Percentiles rank a stretch among this genome's conserved stretches.
Conservation (phyloP, 768 basidiomycete species). For the Termitomyces sp. region DNA sequence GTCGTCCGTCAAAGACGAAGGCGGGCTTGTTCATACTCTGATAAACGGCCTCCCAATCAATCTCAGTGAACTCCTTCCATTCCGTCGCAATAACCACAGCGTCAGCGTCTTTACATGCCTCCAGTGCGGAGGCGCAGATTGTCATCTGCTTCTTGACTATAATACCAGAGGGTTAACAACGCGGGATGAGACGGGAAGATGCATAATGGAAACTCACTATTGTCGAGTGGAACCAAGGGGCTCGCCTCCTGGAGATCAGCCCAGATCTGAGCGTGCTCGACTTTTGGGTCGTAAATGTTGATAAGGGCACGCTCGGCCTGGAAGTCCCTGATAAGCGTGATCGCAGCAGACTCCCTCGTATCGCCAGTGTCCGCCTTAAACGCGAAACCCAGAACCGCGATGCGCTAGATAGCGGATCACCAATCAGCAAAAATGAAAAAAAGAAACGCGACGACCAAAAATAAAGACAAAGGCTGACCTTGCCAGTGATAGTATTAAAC, state of each 20-base stretch:
- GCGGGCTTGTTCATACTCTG: constrained; percentile 95
- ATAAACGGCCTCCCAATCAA: constrained; percentile 90
- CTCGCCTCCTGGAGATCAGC: constrained; percentile 65
- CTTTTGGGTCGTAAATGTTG: constrained; percentile 91
- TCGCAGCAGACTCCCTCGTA: constrained; percentile 95
- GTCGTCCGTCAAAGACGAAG: constrained; percentile 92
- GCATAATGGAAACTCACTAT: constrained; percentile 49
- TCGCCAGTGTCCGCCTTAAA: constrained; percentile 99
- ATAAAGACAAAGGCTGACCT: constrained; percentile 46
- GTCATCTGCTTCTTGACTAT: constrained; percentile 87
- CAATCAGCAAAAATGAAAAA: constrained; percentile 1
- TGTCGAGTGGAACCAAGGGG: constrained; percentile 58
- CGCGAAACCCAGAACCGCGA: constrained; percentile 96
- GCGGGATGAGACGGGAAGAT: background rate
- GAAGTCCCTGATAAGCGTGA: constrained; percentile 94
- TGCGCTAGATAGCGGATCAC: constrained; percentile 45
- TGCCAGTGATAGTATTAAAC: constrained; percentile 97
- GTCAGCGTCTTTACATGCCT: constrained; percentile 86
- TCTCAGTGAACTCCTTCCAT: constrained; percentile 94
- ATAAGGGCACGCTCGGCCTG: constrained; percentile 82
- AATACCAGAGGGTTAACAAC: background rate
- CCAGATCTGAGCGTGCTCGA: constrained; percentile 87
- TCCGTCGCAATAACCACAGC: constrained; percentile 96
- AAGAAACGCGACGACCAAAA: too few species aligned
- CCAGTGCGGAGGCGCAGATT: constrained; percentile 71